Conservation (phyloP, 1,284 basidiomycete genomes). For the Microbotryum silenes-acaulis region DNA sequence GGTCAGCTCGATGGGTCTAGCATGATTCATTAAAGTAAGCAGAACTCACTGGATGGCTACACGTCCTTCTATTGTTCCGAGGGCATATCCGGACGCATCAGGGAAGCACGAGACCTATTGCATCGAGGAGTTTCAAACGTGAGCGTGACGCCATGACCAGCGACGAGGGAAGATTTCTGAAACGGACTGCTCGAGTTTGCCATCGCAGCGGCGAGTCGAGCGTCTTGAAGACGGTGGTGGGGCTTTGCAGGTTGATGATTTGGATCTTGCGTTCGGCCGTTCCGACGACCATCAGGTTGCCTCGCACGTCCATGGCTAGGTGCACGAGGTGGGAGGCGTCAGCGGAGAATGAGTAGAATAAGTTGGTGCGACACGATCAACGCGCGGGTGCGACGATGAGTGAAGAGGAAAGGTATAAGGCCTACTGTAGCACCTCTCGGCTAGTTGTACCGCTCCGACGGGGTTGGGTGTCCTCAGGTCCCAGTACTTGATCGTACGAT, state of each 20-base stretch:
- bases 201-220: slow-evolving; percentile 77
- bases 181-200: slow-evolving; percentile 69
- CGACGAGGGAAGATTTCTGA: too few relatives aligned
- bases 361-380: neutral
- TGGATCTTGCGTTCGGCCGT: slow-evolving; percentile 86
- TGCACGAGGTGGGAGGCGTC: slow-evolving; percentile 13
- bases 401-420: slow-evolving; percentile 22
- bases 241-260: slow-evolving; percentile 78
- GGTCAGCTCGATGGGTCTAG: too few relatives aligned
- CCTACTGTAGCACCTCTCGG: slow-evolving; percentile 70
- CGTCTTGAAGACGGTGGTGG: slow-evolving; percentile 66
- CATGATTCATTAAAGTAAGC: neutral
- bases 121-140: neutral
- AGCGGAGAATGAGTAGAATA: slow-evolving; percentile 19
- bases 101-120: slow-evolving; percentile 66
- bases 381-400: slow-evolving; percentile 24
- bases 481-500: slow-evolving; percentile 70
- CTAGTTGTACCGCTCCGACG: slow-evolving; percentile 67
- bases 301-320: slow-evolving; percentile 64
- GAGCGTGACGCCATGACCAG: neutral
- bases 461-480: slow-evolving; percentile 67
- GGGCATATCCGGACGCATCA: slow-evolving; percentile 69
- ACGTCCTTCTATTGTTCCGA: slow-evolving; percentile 90
- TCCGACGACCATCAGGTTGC: slow-evolving; percentile 86
- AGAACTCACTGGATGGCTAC: slow-evolving; percentile 82